phyloP scores from a whole-genome alignment of 352 stramenopile species.

The Phytophthora pistaciae region DNA sequence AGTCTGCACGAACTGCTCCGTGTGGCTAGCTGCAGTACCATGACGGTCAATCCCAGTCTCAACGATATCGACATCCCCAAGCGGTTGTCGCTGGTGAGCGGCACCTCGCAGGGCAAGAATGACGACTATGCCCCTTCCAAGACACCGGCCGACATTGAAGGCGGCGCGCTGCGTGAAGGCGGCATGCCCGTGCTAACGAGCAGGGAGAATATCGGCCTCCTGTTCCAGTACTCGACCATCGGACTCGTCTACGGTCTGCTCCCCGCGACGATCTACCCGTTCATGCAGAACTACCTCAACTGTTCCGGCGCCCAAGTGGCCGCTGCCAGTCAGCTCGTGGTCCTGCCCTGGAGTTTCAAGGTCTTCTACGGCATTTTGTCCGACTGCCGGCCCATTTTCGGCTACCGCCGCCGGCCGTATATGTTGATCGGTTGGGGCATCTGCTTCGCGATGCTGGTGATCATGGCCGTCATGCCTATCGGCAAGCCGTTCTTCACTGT shows the following conservation, averaged over 20 bases:
- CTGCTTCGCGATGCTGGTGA: constrained; percentile 31
- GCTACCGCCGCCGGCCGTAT: constrained; percentile 33
- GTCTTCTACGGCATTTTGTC: constrained; percentile 44
- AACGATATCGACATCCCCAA: constrained; percentile 23
- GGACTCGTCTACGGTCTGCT: constrained; percentile 50
- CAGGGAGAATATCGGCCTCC: constrained; percentile 43
- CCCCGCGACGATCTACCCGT: constrained; percentile 48
- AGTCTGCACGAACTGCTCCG: neutral
- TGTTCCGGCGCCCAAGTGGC: constrained; percentile 43
- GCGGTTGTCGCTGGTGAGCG: constrained; percentile 37
- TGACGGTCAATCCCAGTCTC: neutral
- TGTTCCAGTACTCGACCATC: constrained; percentile 50
- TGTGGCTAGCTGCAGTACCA: neutral
- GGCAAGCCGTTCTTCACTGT: constrained; percentile 47
- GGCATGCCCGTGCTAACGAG: constrained; percentile 35
- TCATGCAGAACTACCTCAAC: constrained; percentile 54
- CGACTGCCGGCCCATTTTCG: constrained; percentile 74
- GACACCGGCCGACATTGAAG: constrained; percentile 29
- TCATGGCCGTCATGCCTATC: constrained; percentile 35
- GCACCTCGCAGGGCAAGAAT: constrained; percentile 30
- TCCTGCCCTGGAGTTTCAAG: constrained; percentile 79
- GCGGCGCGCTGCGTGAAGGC: constrained; percentile 39
- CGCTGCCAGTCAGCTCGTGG: constrained; percentile 50
- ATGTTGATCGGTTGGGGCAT: constrained; percentile 55
- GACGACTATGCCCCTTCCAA: constrained; percentile 23